Conservation (phyloP, 345 rosid species). For the Sisymbrium altissimum region DNA sequence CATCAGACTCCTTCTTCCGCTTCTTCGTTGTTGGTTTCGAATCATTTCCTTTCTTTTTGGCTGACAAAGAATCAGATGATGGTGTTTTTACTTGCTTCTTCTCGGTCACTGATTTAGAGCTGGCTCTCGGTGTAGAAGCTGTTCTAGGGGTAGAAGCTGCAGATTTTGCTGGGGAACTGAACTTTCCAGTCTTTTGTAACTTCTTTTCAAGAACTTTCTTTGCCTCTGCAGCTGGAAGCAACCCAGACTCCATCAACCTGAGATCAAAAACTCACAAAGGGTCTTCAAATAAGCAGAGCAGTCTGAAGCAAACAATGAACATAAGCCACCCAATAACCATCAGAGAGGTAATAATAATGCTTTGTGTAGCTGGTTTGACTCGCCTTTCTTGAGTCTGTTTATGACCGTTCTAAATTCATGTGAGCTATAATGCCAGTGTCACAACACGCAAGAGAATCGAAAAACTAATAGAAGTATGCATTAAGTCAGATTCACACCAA, state of each 20-base stretch:
- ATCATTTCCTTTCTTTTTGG: constrained; percentile 44
- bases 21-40: constrained; percentile 53
- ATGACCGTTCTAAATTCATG: neutral
- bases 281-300: neutral
- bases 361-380: neutral
- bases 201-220: constrained; percentile 66
- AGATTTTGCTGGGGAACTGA: constrained; percentile 54
- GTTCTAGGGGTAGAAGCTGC: constrained; percentile 40
- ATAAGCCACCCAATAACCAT: neutral
- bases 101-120: constrained; percentile 36
- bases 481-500: neutral
- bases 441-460: neutral
- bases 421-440: neutral
- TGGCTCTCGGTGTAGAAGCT: constrained; percentile 39
- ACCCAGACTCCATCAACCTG: constrained; percentile 99
- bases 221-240: constrained; percentile 69
- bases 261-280: constrained; percentile 9
- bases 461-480: constrained; percentile 1
- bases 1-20: constrained; percentile 47
- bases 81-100: constrained; percentile 31
- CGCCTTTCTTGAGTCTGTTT: neutral
- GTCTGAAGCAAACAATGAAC: neutral
- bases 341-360: neutral
- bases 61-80: constrained; percentile 35
- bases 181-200: constrained; percentile 51